Conservation (phyloP, 331 rosid genomes). For the Pyracantha coccinea region DNA sequence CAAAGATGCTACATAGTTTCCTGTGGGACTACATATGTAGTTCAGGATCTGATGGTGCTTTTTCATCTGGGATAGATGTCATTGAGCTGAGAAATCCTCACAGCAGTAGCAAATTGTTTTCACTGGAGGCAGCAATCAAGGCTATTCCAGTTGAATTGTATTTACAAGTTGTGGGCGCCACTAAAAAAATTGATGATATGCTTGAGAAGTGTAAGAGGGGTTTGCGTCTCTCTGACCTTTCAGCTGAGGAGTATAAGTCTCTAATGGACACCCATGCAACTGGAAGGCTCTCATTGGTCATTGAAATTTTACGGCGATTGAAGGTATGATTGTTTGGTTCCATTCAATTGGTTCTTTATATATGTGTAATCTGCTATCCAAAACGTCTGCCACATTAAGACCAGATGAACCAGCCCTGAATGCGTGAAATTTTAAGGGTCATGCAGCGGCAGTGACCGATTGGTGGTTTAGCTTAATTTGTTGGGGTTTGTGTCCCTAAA, state of each 20-base stretch:
- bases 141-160: constrained; percentile 82
- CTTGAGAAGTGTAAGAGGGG: constrained; percentile 81
- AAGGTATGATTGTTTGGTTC: constrained; percentile 49
- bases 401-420: not conserved
- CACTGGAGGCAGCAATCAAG: constrained; percentile 54
- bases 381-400: constrained; percentile 4
- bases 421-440: not conserved
- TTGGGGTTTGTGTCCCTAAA: not conserved
- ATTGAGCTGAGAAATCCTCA: constrained; percentile 42
- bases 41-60: constrained; percentile 24
- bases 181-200: constrained; percentile 56
- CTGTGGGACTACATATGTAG: constrained; percentile 64
- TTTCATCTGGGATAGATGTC: constrained; percentile 26
- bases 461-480: not conserved
- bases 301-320: constrained; percentile 81
- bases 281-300: constrained; percentile 69
- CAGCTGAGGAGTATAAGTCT: constrained; percentile 54
- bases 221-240: constrained; percentile 66
- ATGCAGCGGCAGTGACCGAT: not conserved
- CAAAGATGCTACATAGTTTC: constrained; percentile 77
- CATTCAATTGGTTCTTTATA: not conserved
- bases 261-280: constrained; percentile 80
- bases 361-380: not conserved
- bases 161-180: constrained; percentile 85
- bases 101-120: constrained; percentile 55